Base-by-base conservation (phyloP, 2,329 filamentous ascomycete genomes). In the Neofusicoccum cordaticola region DNA sequence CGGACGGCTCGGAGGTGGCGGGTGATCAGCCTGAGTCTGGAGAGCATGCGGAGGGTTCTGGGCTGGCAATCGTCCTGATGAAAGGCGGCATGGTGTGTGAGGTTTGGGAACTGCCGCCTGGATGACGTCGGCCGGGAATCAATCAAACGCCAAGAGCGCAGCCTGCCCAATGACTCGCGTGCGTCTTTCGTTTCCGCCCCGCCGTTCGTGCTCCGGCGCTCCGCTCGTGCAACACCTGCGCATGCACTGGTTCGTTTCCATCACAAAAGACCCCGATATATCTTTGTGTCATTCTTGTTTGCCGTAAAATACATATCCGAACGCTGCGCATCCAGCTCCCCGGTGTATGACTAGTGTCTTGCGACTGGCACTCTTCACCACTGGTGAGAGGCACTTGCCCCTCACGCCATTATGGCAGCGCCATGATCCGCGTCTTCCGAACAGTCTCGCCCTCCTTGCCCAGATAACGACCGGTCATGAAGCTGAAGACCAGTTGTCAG, bases 1-100 rank as follows among this genome's bases (percentile, higher is more conserved):
- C 17, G 62, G 15, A 44, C 19, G 12, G 6, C 4, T 12, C 4
- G 41, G 22, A 62, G 45, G 35, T 58, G 63, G 3, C 39, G 48
- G 31, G 63, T 11, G 17, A 17, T 66, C 37, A 64, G 41, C 48
- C 65, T 56, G n/a, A 68, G 65, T 65, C 67, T 57, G 27, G 58
- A 41, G 39, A 68, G 63, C 67, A 68, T 68, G 34, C 7, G 56
- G 31, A n/a, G 15, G 39, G 39, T 31, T n/a, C n/a, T 13, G 12
- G 17, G 52, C 15, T 15, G 37, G 37, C 19, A 44, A 31, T 34
- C n/a, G 35, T n/a, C 8, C 22, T 9, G 12, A 22, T 37, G 48
- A 22, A 34, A 35, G 39, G 39, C 22, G 37, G 34, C 39, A 35
- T 58, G 53, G 15, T 35, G 53, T 9, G 44, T 11, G 37, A 8